These are phyloP conservation scores for Rheum nobile DNA, from an alignment of 148 eudicot genomes.

Conservation along the genomic window DNA sequence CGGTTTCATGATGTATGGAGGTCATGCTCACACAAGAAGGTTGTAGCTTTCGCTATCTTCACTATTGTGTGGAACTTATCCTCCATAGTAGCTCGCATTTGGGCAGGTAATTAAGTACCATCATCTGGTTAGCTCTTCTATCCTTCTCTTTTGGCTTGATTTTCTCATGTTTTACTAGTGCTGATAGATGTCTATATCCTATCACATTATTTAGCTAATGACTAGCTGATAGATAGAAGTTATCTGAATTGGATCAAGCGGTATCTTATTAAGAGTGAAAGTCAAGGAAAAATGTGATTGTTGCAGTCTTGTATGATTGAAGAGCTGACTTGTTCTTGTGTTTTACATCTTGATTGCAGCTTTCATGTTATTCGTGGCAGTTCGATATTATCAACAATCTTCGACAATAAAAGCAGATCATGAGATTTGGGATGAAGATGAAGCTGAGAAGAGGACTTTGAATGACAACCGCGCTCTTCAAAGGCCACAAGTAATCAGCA, in stretches of 20 bases:
- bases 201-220: too few relatives aligned
- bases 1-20: conserved; percentile 63
- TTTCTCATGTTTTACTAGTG: too few relatives aligned
- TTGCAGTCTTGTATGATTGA: not conserved
- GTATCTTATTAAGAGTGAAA: too few relatives aligned
- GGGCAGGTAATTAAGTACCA: conserved; percentile 45
- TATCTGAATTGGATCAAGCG: too few relatives aligned
- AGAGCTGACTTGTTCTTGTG: not conserved
- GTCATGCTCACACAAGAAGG: conserved; percentile 71
- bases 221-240: too few relatives aligned
- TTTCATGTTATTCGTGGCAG: conserved; percentile 63
- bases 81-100: conserved; percentile 46
- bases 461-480: not conserved
- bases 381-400: conserved; percentile 57
- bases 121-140: not conserved
- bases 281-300: not conserved
- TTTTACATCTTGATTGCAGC: conserved; percentile 26
- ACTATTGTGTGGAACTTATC: conserved; percentile 61
- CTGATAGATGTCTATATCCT: too few relatives aligned
- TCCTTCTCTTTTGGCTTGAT: too few relatives aligned
- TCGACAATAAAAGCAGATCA: conserved; percentile 14
- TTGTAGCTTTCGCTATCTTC: conserved; percentile 47
- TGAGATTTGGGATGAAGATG: conserved; percentile 21
- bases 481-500: not conserved
- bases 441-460: not conserved